Conservation (phyloP, 306 rosid species). For the Acacia crassicarpa region DNA sequence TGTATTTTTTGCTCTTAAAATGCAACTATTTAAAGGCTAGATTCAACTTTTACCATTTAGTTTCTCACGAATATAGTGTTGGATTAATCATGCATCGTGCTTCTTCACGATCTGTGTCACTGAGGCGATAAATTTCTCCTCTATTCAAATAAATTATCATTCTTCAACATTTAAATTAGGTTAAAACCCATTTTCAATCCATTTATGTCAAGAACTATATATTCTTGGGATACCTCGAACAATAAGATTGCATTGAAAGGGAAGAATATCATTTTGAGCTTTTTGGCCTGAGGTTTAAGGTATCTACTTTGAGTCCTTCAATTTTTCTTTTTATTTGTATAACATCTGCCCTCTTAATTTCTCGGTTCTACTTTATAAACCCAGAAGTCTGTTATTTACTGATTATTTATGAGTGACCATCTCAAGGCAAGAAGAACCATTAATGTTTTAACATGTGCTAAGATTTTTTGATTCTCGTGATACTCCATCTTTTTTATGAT, state of each 20-base stretch:
- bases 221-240: neutral
- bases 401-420: neutral
- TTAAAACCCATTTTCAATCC: neutral
- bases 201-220: conserved; percentile 6
- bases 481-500: neutral
- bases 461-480: neutral
- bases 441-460: no score
- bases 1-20: conserved; percentile 16
- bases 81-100: neutral
- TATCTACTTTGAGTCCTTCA: neutral
- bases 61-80: neutral
- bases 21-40: conserved; percentile 28
- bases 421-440: neutral
- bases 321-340: neutral
- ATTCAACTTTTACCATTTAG: conserved; percentile 13
- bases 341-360: neutral
- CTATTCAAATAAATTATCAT: neutral
- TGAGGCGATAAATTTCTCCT: neutral
- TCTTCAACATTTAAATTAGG: neutral
- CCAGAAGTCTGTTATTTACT: neutral
- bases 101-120: neutral
- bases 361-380: neutral
- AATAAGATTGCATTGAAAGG: conserved; percentile 18
- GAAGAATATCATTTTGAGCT: neutral
- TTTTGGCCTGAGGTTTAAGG: conserved; percentile 12